phyloP scores from a whole-genome alignment of 495 filamentous ascomycete genomes.

The Hypoxylon trugodes region DNA sequence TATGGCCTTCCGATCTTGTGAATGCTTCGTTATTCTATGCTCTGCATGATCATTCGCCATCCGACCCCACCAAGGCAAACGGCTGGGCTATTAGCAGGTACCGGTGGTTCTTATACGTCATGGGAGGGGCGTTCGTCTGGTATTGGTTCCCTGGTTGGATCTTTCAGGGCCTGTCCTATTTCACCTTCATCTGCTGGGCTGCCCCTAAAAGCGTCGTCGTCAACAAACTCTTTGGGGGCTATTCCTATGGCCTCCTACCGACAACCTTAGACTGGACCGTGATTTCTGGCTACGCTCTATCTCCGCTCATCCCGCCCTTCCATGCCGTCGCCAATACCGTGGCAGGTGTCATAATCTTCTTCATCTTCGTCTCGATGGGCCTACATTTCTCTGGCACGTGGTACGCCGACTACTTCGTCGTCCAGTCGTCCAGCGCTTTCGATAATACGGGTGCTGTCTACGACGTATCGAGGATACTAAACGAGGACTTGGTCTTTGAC shows the following conservation, averaged over 20 bases:
- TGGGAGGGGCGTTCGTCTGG: constrained; percentile 60
- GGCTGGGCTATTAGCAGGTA: constrained; percentile 74
- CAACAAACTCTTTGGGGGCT: constrained; percentile 74
- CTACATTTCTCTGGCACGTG: constrained; percentile 72
- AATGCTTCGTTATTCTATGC: constrained; percentile 72
- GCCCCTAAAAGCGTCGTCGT: constrained; percentile 68
- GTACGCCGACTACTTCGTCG: constrained; percentile 67
- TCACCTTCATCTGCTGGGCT: constrained; percentile 71
- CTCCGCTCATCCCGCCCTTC: constrained; percentile 74
- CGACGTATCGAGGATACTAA: constrained; percentile 62
- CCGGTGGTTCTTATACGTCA: constrained; percentile 69
- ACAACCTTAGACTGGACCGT: constrained; percentile 72
- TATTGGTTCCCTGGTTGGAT: constrained; percentile 70
- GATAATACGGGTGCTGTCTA: constrained; percentile 68
- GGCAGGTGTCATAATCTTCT: constrained; percentile 63
- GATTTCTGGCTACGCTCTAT: constrained; percentile 69
- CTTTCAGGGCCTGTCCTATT: constrained; percentile 64
- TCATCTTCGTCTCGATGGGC: constrained; percentile 58
- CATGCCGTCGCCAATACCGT: constrained; percentile 70
- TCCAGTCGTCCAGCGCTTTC: constrained; percentile 63
- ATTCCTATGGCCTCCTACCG: constrained; percentile 66
- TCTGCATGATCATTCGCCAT: constrained; percentile 68
- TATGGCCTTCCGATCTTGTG: constrained; percentile 74
- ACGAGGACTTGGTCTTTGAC: constrained; percentile 58
- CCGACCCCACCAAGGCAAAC: constrained; percentile 64